These are phyloP conservation scores for Somion occarium DNA, from an alignment of 1,284 basidiomycete species.

Conservation along the genomic window DNA sequence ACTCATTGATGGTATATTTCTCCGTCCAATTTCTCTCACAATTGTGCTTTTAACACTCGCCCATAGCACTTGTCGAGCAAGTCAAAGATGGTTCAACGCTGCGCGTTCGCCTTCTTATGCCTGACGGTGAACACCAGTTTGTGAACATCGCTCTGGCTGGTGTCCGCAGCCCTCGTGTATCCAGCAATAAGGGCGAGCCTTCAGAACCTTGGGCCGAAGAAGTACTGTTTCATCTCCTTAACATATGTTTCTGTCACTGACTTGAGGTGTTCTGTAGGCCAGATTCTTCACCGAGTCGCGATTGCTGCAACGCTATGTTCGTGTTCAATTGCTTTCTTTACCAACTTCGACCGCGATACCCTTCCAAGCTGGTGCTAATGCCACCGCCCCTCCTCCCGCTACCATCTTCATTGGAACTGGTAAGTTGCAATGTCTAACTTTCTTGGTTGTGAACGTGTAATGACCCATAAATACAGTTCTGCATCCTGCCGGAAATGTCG, in stretches of 20 bases:
- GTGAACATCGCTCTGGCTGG: constrained; percentile 84
- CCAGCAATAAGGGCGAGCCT: constrained; percentile 68
- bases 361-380: constrained; percentile 65
- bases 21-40: neutral
- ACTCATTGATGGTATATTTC: constrained; percentile 73
- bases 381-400: constrained; percentile 58
- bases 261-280: constrained; percentile 49
- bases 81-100: constrained; percentile 92
- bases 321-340: constrained; percentile 83
- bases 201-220: constrained; percentile 86
- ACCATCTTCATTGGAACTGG: constrained; percentile 90
- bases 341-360: constrained; percentile 80
- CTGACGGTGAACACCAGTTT: constrained; percentile 85
- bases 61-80: constrained; percentile 84
- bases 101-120: constrained; percentile 84
- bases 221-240: constrained; percentile 34
- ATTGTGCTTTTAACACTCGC: constrained; percentile 1
- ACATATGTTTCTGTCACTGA: constrained; percentile 7
- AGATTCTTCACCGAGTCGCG: constrained; percentile 94
- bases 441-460: constrained; percentile 2
- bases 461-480: constrained; percentile 43
- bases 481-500: constrained; percentile 93
- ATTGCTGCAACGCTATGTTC: constrained; percentile 85
- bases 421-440: constrained; percentile 24
- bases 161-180: constrained; percentile 73